These are phyloP conservation scores for Discostella stelligeroides DNA, from an alignment of 108 stramenopile species.

Conservation along the genomic window DNA sequence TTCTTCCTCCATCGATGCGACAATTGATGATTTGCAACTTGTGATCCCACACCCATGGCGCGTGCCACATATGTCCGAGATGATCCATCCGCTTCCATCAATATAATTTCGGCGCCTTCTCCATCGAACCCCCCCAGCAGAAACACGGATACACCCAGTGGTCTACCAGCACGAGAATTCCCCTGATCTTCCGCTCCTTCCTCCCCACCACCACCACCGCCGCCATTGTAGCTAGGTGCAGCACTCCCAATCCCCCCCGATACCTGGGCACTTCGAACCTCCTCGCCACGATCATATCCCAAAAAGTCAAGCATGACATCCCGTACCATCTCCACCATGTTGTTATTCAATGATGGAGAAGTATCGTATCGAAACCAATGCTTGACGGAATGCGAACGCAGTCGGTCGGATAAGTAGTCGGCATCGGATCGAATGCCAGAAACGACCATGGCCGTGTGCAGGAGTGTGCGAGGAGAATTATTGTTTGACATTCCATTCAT, in stretches of 20 bases:
- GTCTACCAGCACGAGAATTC: conserved; percentile 32
- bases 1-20: conserved; percentile 28
- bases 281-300: conserved; percentile 34
- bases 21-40: conserved; percentile 25
- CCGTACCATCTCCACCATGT: conserved; percentile 25
- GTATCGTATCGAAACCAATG: conserved; percentile 49
- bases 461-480: conserved; percentile 11
- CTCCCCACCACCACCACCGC: too few relatives aligned
- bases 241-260: conserved; percentile 45
- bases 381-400: conserved; percentile 21
- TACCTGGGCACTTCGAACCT: conserved; percentile 14
- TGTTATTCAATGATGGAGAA: conserved; percentile 7
- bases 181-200: conserved; percentile 15
- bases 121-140: conserved; percentile 26
- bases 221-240: conserved; percentile 22
- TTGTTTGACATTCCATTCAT: not conserved
- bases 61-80: conserved; percentile 35
- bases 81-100: conserved; percentile 40
- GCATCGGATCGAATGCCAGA: conserved; percentile 35
- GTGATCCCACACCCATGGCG: conserved; percentile 42
- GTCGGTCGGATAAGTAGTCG: conserved; percentile 10
- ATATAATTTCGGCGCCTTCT: conserved; percentile 4
- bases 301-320: conserved; percentile 37
- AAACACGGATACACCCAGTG: conserved; percentile 41
- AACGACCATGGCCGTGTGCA: conserved; percentile 25